These are phyloP conservation scores for Wickerhamiella galacta DNA, from an alignment of 805 yeast genomes.

Conservation along the genomic window DNA sequence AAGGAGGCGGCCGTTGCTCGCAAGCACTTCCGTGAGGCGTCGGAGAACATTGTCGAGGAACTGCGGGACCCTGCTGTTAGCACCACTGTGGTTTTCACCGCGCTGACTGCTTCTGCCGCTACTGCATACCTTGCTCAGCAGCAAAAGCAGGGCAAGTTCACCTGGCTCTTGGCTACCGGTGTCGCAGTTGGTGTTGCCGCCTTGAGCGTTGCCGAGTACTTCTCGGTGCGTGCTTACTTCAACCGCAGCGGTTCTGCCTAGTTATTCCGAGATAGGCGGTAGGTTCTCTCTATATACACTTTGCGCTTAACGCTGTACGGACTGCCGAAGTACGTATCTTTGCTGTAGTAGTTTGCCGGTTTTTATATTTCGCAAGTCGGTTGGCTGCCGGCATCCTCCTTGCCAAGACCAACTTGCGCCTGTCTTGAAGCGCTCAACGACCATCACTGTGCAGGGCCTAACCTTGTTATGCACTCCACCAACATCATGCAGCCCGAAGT, in stretches of 20 bases:
- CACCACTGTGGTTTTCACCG: conserved; percentile 16
- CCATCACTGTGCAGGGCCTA: too few species aligned
- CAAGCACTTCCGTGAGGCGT: conserved; percentile 8
- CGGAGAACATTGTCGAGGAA: conserved; percentile 14
- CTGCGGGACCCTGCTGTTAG: conserved; percentile 17
- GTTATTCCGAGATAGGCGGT: conserved; percentile 1
- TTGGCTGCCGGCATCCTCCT: too few species aligned
- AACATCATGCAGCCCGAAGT: too few species aligned
- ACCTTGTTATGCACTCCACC: too few species aligned
- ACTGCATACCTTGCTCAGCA: conserved; percentile 17
- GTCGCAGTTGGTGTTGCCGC: conserved; percentile 17
- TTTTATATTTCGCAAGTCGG: too few species aligned
- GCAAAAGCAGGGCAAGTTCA: conserved; percentile 16
- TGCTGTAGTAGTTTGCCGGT: too few species aligned
- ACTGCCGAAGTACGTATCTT: too few species aligned
- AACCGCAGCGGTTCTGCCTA: conserved; percentile 12
- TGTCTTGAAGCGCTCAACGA: too few species aligned
- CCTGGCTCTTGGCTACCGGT: conserved; percentile 12
- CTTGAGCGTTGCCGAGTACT: conserved; percentile 16
- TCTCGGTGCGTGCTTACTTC: conserved; percentile 17
- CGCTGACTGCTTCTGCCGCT: conserved; percentile 18
- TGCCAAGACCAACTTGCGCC: too few species aligned
- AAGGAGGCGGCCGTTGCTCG: conserved; percentile 5
- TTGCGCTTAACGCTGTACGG: too few species aligned
- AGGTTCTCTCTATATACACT: background rate